Percentiles rank a stretch among this genome's conserved stretches.
phyloP scores from a whole-genome alignment of 306 rosid genomes.

The Malus orientalis region DNA sequence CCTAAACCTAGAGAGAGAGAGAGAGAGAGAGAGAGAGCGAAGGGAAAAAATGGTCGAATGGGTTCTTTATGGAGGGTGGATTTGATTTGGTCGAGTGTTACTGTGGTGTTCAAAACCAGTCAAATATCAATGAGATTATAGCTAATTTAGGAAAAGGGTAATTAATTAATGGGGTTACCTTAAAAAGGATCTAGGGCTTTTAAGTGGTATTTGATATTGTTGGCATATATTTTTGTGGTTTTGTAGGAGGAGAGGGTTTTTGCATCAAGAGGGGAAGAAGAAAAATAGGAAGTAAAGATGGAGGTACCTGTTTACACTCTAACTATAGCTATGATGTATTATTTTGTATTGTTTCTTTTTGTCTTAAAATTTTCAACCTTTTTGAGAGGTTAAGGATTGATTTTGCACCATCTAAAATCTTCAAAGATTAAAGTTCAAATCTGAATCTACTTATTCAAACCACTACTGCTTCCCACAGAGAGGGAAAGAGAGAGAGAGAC shows the following conservation, averaged over 20 bases:
- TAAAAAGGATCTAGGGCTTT: neutral
- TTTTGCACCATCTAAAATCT: slow-evolving; percentile 19
- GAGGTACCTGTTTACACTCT: neutral
- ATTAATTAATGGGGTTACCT: neutral
- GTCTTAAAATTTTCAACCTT: slow-evolving; percentile 17
- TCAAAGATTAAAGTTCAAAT: slow-evolving; percentile 30
- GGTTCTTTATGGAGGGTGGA: neutral
- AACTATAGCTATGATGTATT: neutral
- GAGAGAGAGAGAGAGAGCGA: neutral
- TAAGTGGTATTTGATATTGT: neutral
- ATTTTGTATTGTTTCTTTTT: neutral
- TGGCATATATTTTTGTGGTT: neutral
- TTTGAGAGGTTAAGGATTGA: slow-evolving; percentile 8
- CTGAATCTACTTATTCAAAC: slow-evolving; percentile 41
- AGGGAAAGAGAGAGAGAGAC: neutral
- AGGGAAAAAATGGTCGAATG: neutral
- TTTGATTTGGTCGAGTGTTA: slow-evolving; percentile 16
- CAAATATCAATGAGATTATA: slow-evolving; percentile 12
- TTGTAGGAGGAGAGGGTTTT: neutral
- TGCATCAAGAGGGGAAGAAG: neutral
- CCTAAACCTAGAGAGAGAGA: neutral
- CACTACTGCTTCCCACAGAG: slow-evolving; percentile 27
- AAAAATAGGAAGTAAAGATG: neutral
- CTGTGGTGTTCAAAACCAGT: slow-evolving; percentile 14
- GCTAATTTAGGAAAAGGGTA: slow-evolving; percentile 13